Evolutionary conservation across 2,329 filamentous ascomycete genomes (phyloP).

Genomic region (Phialemoniopsis sp.): DNA sequence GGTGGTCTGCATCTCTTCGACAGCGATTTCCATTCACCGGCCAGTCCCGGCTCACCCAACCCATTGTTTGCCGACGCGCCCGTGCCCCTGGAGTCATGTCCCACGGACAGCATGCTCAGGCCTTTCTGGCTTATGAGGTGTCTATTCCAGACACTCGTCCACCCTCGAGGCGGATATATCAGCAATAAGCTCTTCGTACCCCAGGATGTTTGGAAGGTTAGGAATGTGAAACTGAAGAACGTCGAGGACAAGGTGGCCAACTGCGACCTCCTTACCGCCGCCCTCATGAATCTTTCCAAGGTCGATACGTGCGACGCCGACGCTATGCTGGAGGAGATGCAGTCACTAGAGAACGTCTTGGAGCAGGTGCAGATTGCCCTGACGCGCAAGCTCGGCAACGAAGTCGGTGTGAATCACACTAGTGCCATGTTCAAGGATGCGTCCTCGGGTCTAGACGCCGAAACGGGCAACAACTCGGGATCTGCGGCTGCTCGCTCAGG

Average conservation of each 20-base stretch:
- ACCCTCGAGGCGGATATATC: conserved; percentile 87
- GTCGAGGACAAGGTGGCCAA: conserved; percentile 91
- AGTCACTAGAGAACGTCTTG: conserved; percentile 77
- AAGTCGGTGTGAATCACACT: conserved; percentile 79
- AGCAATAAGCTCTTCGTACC: conserved; percentile 91
- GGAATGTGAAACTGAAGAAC: conserved; percentile 86
- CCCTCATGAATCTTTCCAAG: conserved; percentile 74
- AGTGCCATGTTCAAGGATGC: conserved; percentile 73
- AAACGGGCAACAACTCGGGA: conserved; percentile 20
- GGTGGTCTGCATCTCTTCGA: conserved; percentile 81
- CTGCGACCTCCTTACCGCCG: conserved; percentile 87
- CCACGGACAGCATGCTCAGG: conserved; percentile 80
- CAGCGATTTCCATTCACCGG: conserved; percentile 69
- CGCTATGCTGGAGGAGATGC: conserved; percentile 90
- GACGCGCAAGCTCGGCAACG: conserved; percentile 82
- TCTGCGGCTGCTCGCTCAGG: conserved; percentile 45
- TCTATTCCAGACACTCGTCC: conserved; percentile 85
- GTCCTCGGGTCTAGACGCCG: conserved; percentile 40
- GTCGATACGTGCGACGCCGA: conserved; percentile 91
- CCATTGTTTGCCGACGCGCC: conserved; percentile 50
- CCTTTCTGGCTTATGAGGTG: conserved; percentile 98
- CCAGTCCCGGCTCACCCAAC: conserved; percentile 46
- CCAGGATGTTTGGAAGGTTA: conserved; percentile 88
- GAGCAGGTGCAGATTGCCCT: conserved; percentile 79
- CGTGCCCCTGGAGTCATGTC: conserved; percentile 83